Conservation (phyloP, 139 green algal genomes). For the Pleodorina starrii region DNA sequence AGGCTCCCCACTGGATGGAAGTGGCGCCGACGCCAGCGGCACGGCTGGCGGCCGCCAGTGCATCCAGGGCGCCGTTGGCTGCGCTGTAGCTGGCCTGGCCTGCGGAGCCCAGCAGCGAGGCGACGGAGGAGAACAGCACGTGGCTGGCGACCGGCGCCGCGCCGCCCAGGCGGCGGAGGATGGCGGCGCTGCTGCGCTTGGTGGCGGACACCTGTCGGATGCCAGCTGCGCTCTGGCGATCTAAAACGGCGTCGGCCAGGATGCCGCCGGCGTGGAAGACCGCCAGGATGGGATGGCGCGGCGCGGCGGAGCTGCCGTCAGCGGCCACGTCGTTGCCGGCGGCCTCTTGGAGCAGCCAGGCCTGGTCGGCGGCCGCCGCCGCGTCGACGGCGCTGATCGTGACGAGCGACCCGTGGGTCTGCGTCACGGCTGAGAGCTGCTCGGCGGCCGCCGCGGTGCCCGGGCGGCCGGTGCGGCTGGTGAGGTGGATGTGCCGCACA, state of each 20-base stretch:
- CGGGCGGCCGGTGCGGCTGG: slow-evolving; percentile 1
- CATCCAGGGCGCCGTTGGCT: slow-evolving; percentile 84
- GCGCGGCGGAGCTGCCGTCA: not conserved
- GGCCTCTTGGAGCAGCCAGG: not conserved
- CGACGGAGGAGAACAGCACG: slow-evolving; percentile 85
- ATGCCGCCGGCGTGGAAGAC: slow-evolving; percentile 74
- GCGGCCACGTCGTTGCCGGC: not conserved
- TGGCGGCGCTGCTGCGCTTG: slow-evolving; percentile 60
- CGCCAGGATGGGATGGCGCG: not conserved
- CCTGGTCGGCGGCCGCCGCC: not conserved
- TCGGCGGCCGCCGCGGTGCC: not conserved
- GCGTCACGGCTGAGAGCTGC: not conserved
- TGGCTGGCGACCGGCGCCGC: slow-evolving; percentile 40
- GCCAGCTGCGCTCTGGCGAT: slow-evolving; percentile 52
- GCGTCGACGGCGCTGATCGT: slow-evolving; percentile 23
- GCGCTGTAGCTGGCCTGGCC: slow-evolving; percentile 87
- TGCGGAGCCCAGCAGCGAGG: slow-evolving; percentile 79
- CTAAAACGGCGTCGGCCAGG: slow-evolving; percentile 67
- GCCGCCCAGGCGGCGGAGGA: slow-evolving; percentile 57
- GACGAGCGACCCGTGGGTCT: not conserved
- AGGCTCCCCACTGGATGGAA: slow-evolving; percentile 63
- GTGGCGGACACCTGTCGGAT: slow-evolving; percentile 65
- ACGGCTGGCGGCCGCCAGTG: slow-evolving; percentile 1
- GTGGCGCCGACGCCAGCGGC: slow-evolving; percentile 3
- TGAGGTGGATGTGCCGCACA: slow-evolving; percentile 58